Percentiles rank a stretch among this genome's conserved stretches.
Conservation (phyloP, 306 rosid species). For the Fragaria iinumae region DNA sequence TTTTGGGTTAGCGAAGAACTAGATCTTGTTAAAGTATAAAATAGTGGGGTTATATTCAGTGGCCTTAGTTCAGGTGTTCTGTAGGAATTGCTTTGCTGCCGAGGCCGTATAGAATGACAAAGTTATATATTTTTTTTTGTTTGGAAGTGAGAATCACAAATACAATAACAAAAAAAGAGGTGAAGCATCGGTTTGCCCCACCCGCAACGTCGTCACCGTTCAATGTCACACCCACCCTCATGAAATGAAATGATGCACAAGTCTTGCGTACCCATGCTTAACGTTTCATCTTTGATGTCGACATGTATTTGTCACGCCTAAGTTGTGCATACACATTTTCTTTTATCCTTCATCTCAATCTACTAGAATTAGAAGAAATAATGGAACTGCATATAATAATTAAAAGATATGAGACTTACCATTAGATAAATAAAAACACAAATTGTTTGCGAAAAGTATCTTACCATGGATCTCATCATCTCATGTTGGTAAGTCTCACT, state of each 20-base stretch:
- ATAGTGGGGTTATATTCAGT: not conserved
- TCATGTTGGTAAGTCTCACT: no score
- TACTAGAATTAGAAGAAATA: no score
- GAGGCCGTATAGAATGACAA: not conserved
- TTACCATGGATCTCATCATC: no score
- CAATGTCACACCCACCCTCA: not conserved
- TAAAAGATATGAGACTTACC: no score
- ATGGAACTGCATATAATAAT: no score
- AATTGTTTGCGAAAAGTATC: no score
- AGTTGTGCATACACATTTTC: no score
- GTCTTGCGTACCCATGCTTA: not conserved
- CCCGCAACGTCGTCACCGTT: not conserved
- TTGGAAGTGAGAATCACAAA: no score
- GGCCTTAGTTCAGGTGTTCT: not conserved
- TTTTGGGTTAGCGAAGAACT: no score
- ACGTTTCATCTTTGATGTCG: not conserved
- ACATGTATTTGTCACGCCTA: not conserved
- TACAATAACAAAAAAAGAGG: not conserved
- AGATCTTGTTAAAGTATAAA: not conserved
- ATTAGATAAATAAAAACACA: no score
- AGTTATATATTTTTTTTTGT: no score
- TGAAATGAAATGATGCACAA: not conserved
- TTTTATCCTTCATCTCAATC: not conserved
- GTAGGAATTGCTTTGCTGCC: not conserved
- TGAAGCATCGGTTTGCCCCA: slow-evolving; percentile 12